Conservation (phyloP, 2,329 filamentous ascomycete genomes). For the Ophiocordyceps polyrhachis-furcata region DNA sequence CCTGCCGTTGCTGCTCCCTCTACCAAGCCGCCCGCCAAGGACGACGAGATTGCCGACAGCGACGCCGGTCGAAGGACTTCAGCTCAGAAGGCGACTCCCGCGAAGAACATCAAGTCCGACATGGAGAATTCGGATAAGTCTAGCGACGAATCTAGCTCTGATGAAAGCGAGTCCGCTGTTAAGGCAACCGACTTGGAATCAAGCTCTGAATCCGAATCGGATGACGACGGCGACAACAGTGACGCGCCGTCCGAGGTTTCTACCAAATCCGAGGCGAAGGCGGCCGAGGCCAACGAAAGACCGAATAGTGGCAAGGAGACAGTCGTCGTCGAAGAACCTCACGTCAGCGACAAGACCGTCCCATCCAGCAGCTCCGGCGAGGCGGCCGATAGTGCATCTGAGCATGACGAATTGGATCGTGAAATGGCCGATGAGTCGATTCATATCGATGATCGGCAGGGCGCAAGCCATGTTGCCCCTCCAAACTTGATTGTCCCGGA, state of each 20-base stretch:
- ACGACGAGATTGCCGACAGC: conserved; percentile 23
- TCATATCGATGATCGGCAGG: conserved; percentile 16
- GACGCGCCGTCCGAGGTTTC: conserved; percentile 5
- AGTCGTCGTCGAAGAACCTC: conserved; percentile 3
- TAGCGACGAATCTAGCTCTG: conserved; percentile 13
- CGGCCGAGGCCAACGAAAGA: conserved; percentile 10
- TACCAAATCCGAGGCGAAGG: conserved; percentile 6
- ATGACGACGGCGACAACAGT: conserved; percentile 11
- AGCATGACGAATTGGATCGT: conserved; percentile 11
- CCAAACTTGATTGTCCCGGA: conserved; percentile 29
- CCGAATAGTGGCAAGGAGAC: conserved; percentile 5
- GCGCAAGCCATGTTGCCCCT: conserved; percentile 17
- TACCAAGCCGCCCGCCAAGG: conserved; percentile 6
- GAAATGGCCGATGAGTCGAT: conserved; percentile 20
- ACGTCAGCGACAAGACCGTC: conserved; percentile 5
- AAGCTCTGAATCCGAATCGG: conserved; percentile 8
- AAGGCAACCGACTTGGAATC: conserved; percentile 5
- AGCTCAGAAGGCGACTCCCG: conserved; percentile 1
- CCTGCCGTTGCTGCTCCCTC: conserved; percentile 9
- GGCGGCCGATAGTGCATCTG: conserved; percentile 5
- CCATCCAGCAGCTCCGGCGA: conserved; percentile 8
- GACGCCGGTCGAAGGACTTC: conserved; percentile 17
- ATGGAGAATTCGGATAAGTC: conserved; percentile 7
- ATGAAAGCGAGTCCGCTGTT: conserved; percentile 6
- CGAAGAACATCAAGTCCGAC: conserved; percentile 5